Percentiles rank a stretch among this genome's conserved stretches.
Conservation (phyloP, 768 basidiomycete genomes). For the Dioszegia hungarica region DNA sequence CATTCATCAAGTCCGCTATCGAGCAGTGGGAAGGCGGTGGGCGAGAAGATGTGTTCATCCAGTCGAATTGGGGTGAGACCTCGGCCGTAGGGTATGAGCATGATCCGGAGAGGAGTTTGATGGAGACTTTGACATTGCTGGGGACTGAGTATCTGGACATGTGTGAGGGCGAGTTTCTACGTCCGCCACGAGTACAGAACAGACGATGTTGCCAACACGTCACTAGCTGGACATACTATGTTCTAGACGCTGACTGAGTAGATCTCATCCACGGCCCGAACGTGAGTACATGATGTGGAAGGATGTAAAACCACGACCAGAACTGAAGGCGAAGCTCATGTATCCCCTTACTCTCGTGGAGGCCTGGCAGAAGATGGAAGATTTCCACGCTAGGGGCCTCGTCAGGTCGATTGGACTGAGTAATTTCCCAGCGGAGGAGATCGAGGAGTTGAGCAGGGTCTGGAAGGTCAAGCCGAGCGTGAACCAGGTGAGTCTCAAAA, state of each 20-base stretch:
- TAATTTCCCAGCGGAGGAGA: not conserved
- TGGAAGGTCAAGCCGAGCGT: conserved; percentile 1
- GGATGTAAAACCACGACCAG: not conserved
- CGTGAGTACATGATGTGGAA: not conserved
- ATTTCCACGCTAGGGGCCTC: not conserved
- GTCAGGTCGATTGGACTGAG: conserved; percentile 1
- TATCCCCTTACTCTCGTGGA: not conserved
- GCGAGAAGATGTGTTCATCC: not conserved
- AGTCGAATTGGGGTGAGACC: not conserved
- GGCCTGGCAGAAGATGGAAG: conserved; percentile 3
- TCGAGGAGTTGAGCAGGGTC: not conserved
- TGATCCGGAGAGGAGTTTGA: conserved; percentile 1
- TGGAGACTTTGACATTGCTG: conserved; percentile 1
- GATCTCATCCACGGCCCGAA: not conserved
- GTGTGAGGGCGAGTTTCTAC: no score
- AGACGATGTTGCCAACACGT: no score
- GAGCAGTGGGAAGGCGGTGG: conserved; percentile 2
- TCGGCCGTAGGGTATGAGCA: not conserved
- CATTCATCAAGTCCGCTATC: not conserved
- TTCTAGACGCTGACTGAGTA: not conserved
- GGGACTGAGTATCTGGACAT: not conserved
- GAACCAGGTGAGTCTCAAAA: not conserved
- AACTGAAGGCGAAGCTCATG: not conserved
- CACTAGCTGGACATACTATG: not conserved
- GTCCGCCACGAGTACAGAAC: no score